Conservation (phyloP, 768 basidiomycete genomes). For the Leucocoprinus leucothites region DNA sequence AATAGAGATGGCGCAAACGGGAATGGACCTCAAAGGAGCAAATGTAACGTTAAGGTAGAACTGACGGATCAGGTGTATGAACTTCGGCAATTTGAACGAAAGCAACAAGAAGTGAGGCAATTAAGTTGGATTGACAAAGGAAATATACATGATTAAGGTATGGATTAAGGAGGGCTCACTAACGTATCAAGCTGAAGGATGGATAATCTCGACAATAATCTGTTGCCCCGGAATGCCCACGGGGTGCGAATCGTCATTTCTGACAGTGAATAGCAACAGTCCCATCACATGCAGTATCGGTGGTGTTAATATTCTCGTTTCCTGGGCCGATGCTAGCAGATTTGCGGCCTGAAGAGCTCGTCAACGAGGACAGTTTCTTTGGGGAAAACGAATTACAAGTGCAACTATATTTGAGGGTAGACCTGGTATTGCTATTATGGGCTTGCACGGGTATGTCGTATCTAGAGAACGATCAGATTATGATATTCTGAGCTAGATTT, state of each 20-base stretch:
- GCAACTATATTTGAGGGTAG: background rate
- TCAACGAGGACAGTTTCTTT: background rate
- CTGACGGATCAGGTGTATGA: too few relatives aligned
- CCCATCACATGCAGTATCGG: conserved; percentile 18
- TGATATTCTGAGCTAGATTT: background rate
- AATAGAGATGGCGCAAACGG: too few relatives aligned
- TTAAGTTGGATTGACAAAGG: background rate
- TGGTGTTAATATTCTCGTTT: background rate
- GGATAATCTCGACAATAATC: conserved; percentile 16
- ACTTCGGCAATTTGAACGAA: too few relatives aligned
- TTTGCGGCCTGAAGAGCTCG: background rate
- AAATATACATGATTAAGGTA: background rate
- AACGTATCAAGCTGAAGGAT: background rate
- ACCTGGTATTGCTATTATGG: background rate
- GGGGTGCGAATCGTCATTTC: conserved; percentile 24
- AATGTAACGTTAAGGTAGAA: too few relatives aligned
- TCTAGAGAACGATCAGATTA: background rate
- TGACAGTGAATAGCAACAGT: conserved; percentile 19
- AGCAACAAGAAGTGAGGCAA: too few relatives aligned
- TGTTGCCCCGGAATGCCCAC: conserved; percentile 25
- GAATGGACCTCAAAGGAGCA: too few relatives aligned
- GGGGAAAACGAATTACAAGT: background rate
- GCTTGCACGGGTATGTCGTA: background rate
- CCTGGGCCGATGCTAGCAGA: background rate
- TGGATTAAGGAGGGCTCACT: background rate